phyloP scores from a whole-genome alignment of 768 basidiomycete species.

The Rhizopogon vulgaris region DNA sequence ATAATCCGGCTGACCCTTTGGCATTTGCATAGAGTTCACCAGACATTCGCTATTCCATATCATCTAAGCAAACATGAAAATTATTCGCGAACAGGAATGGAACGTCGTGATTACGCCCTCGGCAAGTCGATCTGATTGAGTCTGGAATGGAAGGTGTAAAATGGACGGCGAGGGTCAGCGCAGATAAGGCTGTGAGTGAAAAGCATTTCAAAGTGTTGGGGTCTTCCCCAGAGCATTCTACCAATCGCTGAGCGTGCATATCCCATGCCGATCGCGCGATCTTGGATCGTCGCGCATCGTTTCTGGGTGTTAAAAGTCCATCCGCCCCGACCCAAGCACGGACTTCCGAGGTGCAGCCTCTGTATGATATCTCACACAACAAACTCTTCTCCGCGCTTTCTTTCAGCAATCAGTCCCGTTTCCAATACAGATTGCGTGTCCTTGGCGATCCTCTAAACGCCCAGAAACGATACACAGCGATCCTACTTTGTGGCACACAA shows the following conservation, averaged over 20 bases:
- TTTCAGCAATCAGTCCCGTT: slow-evolving; percentile 8
- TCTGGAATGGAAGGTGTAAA: too few relatives aligned
- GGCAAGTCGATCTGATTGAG: too few relatives aligned
- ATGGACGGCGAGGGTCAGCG: too few relatives aligned
- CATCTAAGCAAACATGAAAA: background rate
- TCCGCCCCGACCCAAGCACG: too few relatives aligned
- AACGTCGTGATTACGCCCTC: background rate
- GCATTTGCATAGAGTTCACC: too few relatives aligned
- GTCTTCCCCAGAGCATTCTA: background rate
- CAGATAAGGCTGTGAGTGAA: too few relatives aligned
- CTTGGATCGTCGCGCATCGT: slow-evolving; percentile 3
- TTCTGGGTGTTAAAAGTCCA: slow-evolving; percentile 4
- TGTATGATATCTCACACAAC: background rate
- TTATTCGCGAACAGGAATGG: background rate
- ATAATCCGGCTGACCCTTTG: background rate
- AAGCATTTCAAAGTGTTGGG: too few relatives aligned
- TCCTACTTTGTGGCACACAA: too few relatives aligned
- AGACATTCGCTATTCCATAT: background rate
- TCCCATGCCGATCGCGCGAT: slow-evolving; percentile 10
- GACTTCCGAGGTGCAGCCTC: too few relatives aligned
- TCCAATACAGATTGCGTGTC: too few relatives aligned
- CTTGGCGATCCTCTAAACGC: too few relatives aligned
- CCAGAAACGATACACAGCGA: too few relatives aligned
- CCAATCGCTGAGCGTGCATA: background rate
- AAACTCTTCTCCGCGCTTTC: slow-evolving; percentile 13